Evolutionary conservation across 1,139 yeast species (phyloP).

Genomic region (Blastobotrys buckinghamii): DNA sequence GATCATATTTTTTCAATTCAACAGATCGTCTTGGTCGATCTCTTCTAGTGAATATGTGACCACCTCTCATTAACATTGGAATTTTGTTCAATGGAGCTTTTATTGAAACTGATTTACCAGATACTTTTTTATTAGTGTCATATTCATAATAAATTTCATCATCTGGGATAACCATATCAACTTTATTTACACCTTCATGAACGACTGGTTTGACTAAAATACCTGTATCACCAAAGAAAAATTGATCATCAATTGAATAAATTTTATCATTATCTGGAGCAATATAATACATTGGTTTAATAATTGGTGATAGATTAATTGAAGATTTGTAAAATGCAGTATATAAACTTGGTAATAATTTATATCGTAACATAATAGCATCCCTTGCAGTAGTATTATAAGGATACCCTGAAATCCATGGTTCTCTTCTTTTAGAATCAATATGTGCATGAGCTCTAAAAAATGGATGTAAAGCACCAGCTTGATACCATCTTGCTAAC

Average conservation of each 20-base stretch:
- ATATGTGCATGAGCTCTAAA: slow-evolving; percentile 96
- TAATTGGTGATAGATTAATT: slow-evolving; percentile 57
- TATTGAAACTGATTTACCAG: slow-evolving; percentile 37
- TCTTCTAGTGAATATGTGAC: slow-evolving; percentile 61
- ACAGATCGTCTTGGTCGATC: slow-evolving; percentile 78
- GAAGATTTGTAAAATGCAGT: slow-evolving; percentile 71
- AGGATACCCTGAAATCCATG: slow-evolving; percentile 79
- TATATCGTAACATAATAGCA: slow-evolving; percentile 67
- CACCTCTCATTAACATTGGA: slow-evolving; percentile 75
- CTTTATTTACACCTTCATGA: slow-evolving; percentile 43
- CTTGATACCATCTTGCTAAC: slow-evolving; percentile 88
- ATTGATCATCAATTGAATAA: slow-evolving; percentile 73
- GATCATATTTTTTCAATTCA: slow-evolving; percentile 71
- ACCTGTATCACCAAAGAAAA: slow-evolving; percentile 69
- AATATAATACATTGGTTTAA: slow-evolving; percentile 71
- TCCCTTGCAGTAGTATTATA: slow-evolving; percentile 61
- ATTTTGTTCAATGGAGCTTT: slow-evolving; percentile 53
- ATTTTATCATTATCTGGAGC: slow-evolving; percentile 46
- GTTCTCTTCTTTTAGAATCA: slow-evolving; percentile 88
- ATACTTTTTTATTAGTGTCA: slow-evolving; percentile 43
- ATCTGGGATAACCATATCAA: slow-evolving; percentile 59
- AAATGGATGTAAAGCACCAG: slow-evolving; percentile 94
- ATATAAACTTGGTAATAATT: slow-evolving; percentile 70
- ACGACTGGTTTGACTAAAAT: slow-evolving; percentile 79
- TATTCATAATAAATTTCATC: slow-evolving; percentile 47